Base-by-base conservation (phyloP, 495 filamentous ascomycete species). In the Penicillium tannophilum region DNA sequence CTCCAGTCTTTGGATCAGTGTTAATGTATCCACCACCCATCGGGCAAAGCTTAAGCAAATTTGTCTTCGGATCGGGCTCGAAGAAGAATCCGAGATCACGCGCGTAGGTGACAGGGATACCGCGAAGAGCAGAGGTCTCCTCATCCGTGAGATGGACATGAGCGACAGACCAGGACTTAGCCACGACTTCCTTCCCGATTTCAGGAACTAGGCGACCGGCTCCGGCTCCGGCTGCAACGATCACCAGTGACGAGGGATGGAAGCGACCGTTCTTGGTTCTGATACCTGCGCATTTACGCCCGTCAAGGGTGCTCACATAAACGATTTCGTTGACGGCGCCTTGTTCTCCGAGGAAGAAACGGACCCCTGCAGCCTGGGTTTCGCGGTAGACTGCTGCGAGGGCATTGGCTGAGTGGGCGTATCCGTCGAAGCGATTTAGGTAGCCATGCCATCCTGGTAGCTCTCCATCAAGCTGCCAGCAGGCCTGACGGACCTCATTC, bases 31-130 rank as follows among this genome's bases (percentile, higher is more conserved):
- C 84, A 0, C 76, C 78, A 17, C 80, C 79, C 61, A 79, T 73
- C 0, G 82, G 79, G 46, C 81, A 83, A 11, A 86, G 61, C 72
- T 86, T 86, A 33, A 84, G 55, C 23, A 84, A 57, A 28, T 79
- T 76, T 0, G 81, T 83, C 62, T 76, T 74, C 1, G 72, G 76
- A 61, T 84, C 82, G 0, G 83, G 82, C 60, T 85, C 82, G 53
- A 85, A 87, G 64, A 84, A 82, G 70, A 85, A 85, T 0, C 82
- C 82, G 16, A 85, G 64, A 65, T 85, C 82, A 11, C 82, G 76
- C 9, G 72, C 77, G 53, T 84, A 82, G 4, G 76, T 81, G 2
- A 84, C 79, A 0, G 84, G 82, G 47, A 85, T 82, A 17, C 80
- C 79, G 9, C 76, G 75, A 6, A 87, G 71, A 14, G 60, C 56